These are phyloP conservation scores for Fusarium globosum DNA, from an alignment of 2,329 filamentous ascomycete species.

Conservation along the genomic window DNA sequence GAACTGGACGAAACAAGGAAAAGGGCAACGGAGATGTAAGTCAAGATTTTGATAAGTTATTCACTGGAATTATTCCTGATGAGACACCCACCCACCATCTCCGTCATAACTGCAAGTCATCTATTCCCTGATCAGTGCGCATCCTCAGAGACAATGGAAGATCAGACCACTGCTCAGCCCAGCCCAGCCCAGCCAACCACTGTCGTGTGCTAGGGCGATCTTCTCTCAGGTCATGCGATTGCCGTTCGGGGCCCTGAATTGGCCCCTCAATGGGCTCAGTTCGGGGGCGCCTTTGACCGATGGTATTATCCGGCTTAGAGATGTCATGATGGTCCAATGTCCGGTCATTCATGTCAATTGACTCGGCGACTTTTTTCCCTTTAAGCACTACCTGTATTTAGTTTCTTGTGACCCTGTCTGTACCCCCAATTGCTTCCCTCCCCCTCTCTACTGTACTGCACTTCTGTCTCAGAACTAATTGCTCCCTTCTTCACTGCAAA, in stretches of 20 bases:
- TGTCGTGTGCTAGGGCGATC: conserved; percentile 43
- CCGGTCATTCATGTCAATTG: conserved; percentile 12
- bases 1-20: conserved; percentile 21
- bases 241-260: conserved; percentile 26
- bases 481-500: conserved; percentile 22
- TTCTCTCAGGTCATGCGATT: conserved; percentile 37
- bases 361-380: background rate
- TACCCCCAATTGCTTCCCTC: background rate
- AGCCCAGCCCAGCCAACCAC: conserved; percentile 22
- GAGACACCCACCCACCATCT: background rate
- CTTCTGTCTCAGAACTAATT: conserved; percentile 14
- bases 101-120: conserved; percentile 10
- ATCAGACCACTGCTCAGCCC: conserved; percentile 42
- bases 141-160: conserved; percentile 9
- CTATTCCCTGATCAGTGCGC: conserved; percentile 2
- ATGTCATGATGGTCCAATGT: conserved; percentile 30
- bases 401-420: background rate
- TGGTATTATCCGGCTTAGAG: conserved; percentile 20
- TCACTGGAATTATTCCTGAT: conserved; percentile 1
- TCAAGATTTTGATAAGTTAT: conserved; percentile 9
- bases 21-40: conserved; percentile 37
- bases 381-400: background rate
- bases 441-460: background rate
- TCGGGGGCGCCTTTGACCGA: conserved; percentile 25
- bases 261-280: conserved; percentile 37